Evolutionary conservation across 192 early-diverging fungal species (phyloP).

Genomic region (Phlyctochytrium arcticum): DNA sequence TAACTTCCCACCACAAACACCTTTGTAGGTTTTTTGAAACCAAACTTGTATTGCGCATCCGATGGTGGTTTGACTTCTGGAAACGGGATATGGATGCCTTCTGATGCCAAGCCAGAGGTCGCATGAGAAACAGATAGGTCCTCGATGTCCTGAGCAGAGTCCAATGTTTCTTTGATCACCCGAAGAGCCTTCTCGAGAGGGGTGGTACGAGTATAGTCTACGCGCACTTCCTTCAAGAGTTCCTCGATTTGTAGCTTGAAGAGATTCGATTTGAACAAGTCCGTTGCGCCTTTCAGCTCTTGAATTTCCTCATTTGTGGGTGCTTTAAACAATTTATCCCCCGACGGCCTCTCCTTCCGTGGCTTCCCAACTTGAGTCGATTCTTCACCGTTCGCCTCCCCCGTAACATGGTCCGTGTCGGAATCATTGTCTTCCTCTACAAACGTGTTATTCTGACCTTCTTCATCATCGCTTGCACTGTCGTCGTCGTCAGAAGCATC

Average conservation of each 20-base stretch:
- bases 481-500: constrained; percentile 40
- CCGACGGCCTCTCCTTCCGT: constrained; percentile 32
- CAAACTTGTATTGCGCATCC: constrained; percentile 73
- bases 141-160: constrained; percentile 47
- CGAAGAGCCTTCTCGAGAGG: constrained; percentile 65
- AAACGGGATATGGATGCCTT: constrained; percentile 70
- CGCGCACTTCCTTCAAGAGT: constrained; percentile 60
- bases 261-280: constrained; percentile 86
- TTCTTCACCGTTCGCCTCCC: constrained; percentile 30
- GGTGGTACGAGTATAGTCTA: constrained; percentile 54
- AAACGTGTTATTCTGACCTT: constrained; percentile 29
- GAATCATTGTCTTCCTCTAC: constrained; percentile 45
- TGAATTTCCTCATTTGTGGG: constrained; percentile 81
- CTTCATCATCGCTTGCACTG: constrained; percentile 23
- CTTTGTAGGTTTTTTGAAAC: constrained; percentile 67
- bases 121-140: constrained; percentile 41
- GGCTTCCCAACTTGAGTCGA: constrained; percentile 17
- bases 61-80: constrained; percentile 47
- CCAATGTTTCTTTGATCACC: constrained; percentile 65
- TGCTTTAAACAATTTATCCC: constrained; percentile 18
- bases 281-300: constrained; percentile 72
- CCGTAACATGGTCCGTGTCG: constrained; percentile 37
- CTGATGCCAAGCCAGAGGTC: neutral
- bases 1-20: constrained; percentile 87
- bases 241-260: constrained; percentile 87